Conservation (phyloP, 306 rosid species). For the Cicer cuneatum region DNA sequence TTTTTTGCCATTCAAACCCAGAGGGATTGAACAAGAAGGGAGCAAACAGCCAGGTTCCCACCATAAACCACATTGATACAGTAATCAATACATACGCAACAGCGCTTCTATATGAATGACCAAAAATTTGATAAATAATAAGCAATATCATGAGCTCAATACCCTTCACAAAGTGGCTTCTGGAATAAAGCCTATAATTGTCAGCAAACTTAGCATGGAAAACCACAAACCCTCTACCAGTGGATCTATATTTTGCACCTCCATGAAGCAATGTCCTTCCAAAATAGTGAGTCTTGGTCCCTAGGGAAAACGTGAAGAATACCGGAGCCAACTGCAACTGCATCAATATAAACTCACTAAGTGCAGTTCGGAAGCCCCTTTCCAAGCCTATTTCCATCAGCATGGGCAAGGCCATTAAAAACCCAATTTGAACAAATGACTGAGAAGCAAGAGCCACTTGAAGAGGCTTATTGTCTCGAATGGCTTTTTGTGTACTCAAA, state of each 20-base stretch:
- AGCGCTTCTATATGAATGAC: slow-evolving; percentile 49
- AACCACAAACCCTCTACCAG: slow-evolving; percentile 64
- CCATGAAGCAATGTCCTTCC: slow-evolving; percentile 65
- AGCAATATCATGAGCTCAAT: slow-evolving; percentile 60
- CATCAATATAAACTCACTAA: slow-evolving; percentile 59
- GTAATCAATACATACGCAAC: slow-evolving; percentile 57
- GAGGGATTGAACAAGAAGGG: slow-evolving; percentile 62
- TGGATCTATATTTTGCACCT: slow-evolving; percentile 60
- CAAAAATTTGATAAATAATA: slow-evolving; percentile 53
- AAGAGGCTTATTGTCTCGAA: slow-evolving; percentile 60
- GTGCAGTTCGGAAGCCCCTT: slow-evolving; percentile 62
- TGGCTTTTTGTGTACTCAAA: slow-evolving; percentile 49
- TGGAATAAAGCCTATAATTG: slow-evolving; percentile 60
- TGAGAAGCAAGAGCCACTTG: slow-evolving; percentile 64
- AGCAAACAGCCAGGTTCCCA: slow-evolving; percentile 64
- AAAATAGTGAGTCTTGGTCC: slow-evolving; percentile 62
- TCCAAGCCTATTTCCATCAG: slow-evolving; percentile 66
- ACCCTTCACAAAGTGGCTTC: slow-evolving; percentile 65
- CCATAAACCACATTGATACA: slow-evolving; percentile 64
- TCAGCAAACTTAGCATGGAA: slow-evolving; percentile 64
- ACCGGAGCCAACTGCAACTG: slow-evolving; percentile 63
- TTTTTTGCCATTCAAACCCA: slow-evolving; percentile 65
- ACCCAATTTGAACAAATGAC: slow-evolving; percentile 58
- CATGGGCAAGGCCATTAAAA: slow-evolving; percentile 61
- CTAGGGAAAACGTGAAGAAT: slow-evolving; percentile 60